Base-by-base conservation (phyloP, 2,329 filamentous ascomycete species). In the Neoascochyta sp. region DNA sequence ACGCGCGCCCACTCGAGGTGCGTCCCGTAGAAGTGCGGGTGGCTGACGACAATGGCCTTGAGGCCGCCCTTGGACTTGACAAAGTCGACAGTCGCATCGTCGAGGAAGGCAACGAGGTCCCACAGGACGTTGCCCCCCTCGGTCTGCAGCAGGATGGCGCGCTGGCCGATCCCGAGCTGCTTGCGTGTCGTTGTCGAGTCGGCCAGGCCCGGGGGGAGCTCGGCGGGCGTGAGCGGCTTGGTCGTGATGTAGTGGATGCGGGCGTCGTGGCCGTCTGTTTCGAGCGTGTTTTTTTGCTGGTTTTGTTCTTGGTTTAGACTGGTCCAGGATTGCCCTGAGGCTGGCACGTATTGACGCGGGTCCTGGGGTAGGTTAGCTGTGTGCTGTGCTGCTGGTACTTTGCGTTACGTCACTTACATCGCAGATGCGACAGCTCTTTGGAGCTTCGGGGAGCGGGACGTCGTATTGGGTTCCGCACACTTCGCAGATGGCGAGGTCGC, bases 11-110 rank as follows among this genome's bases (percentile, higher is more conserved):
- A 93, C 44, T 82, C 76, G 1, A 84, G 60, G 57, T 87, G 81
- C 3, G 84, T 83, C 9, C 79, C 80, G 63, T 86, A 92, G 63
- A 85, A 93, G 57, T 93, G 86, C 29, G 86, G 86, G 62, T 93
- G 84, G 8, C 75, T 80, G 41, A 89, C 86, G 0, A 71, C 78
- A 24, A 92, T 88, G 0, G 81, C 84, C 18, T 67, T 66, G 9
- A 93, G 52, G 0, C 83, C 83, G 23, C 85, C 85, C 5, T 79
- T 67, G 0, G 52, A 55, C 5, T 73, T 68, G 47, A 90, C 76
- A 28, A 64, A 67, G 0, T 63, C 53, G 0, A 84, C 61, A 0
- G 84, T 89, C 3, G 71, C 70, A 2, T 72, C 62, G 54, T 89
- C 82, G 3, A 92, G 65, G 42, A 79, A 76, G 0, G 83, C 74